Base-by-base conservation (phyloP, 768 basidiomycete genomes). In the Phlegmacium glaucopus region DNA sequence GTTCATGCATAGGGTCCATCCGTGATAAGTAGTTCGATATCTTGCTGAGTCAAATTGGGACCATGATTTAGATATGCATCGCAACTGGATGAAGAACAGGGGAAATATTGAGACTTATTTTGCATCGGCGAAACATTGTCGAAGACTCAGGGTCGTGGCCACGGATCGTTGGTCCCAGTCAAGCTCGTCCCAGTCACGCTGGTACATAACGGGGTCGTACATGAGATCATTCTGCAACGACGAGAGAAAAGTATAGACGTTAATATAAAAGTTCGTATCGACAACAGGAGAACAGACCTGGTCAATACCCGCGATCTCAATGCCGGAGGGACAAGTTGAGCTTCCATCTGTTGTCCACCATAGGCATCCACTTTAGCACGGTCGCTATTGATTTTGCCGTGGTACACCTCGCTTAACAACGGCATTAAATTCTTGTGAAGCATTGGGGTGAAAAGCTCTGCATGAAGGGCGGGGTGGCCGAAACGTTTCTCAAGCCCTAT, bases 391-490 rank as follows among this genome's bases (percentile, higher is more conserved):
- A 90, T 75, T 63, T 82, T 85, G 55, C 90, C 90, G 34, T 76
- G 68, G 60, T 90, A 93, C 22, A 93, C 87, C 50, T 91, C 79
- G 29, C 72, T 66, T 16, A 93, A 71, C 17, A 93, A 69, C 6
- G 78, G 84, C 79, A 89, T 84, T 87, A 91, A 87, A 65, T 83
- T 85, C 52, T 85, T 82, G 56, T 91, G 90, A 42, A 93, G 64
- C 87, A 90, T 88, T 0, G 88, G 90, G 5, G 90, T 91, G 68
- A 94, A 90, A 39, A 95, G 75, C 44, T 94, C 91, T 9, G 79
- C 68, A 55, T 93, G 82, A 39, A 99, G 74, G 12, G 94, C 89
- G 1, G 96, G 94, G 63, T 99, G 96, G 1, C 94, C 90, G 69
- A 98, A 99, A 25, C 95, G 85, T 62, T 85, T 92, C 70, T 85